A percentile compares a stretch with the other conserved stretches of the same genome.
Evolutionary conservation across 768 basidiomycete species (phyloP).

Genomic region (Auricularia cornea): DNA sequence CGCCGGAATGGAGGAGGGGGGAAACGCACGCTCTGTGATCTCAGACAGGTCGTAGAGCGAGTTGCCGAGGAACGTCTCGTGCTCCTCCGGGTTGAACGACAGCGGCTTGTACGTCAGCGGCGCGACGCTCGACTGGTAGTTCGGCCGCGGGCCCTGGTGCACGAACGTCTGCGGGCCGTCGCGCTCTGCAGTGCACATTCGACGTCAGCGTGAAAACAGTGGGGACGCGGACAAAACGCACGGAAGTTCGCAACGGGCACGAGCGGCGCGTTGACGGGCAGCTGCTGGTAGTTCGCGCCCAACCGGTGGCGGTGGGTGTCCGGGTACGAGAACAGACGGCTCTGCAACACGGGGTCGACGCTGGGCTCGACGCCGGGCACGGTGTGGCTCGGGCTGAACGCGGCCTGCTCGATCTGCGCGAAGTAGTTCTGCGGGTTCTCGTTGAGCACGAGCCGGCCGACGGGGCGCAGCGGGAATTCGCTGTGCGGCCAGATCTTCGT

Average conservation of each 20-base stretch:
- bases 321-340: conserved; percentile 91
- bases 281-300: not conserved
- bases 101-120: conserved; percentile 57
- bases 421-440: conserved; percentile 31
- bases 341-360: conserved; percentile 88
- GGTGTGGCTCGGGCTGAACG: conserved; percentile 83
- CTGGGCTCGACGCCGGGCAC: conserved; percentile 62
- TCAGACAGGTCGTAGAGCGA: conserved; percentile 51
- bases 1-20: conserved; percentile 18
- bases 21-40: conserved; percentile 30
- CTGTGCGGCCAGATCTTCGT: conserved; percentile 84
- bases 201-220: conserved; percentile 51
- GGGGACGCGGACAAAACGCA: not conserved
- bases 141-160: conserved; percentile 78
- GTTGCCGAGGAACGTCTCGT: conserved; percentile 70
- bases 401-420: conserved; percentile 44
- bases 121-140: conserved; percentile 74
- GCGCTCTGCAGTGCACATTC: conserved; percentile 24
- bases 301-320: conserved; percentile 77
- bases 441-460: conserved; percentile 29
- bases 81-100: conserved; percentile 34
- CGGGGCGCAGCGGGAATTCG: conserved; percentile 77
- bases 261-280: conserved; percentile 29
- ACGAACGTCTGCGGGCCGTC: conserved; percentile 29
- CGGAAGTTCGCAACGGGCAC: conserved; percentile 27